Base-by-base conservation (phyloP, 1,284 basidiomycete genomes). In the Pholiota adiposa region DNA sequence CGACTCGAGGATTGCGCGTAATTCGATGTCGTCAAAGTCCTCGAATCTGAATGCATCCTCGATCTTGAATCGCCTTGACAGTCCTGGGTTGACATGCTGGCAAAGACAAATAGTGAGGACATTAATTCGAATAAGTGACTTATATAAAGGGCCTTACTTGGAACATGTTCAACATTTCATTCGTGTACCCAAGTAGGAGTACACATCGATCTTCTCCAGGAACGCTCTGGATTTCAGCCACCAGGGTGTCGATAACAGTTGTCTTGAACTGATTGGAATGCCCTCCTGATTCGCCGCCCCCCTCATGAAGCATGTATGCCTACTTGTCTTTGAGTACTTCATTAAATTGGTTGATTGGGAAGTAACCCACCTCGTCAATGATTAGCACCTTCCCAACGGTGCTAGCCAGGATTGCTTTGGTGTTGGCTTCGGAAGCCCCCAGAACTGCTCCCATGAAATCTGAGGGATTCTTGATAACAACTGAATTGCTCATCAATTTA, bases 171-270 rank as follows among this genome's bases (percentile, higher is more conserved):
- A 75, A 71, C 78, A 90, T 89, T 63, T 88, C 76, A 0, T 82
- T 75, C 60, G 84, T 82, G 68, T 90, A 90, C 9, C 88, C 87
- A 0, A 88, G 70, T 36, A 89, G 67, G 27, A 89, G 74, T 0
- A 89, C 85, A 58, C 86, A 88, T 2, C 87, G 80, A 65, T 89
- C 88, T 59, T 89, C 87, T 0, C 87, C 87, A 0, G 85, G 84
- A 1, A 79, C 78, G 55, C 80, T 87, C 65, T 90, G 88, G 7
- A 89, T 82, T 68, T 89, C 88, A 0, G 88, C 88, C 0, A 89
- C 88, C 54, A 89, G 83, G 1, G 88, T 89, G 62, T 89, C 88
- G 52, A 89, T 86, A 40, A 89, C 88, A 0, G 86, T 79, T 0
- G 84, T 86, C 68, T 87, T 89, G 73, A 75, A 89, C 0, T 75